A percentile compares a stretch with the other conserved stretches of the same genome.
phyloP scores from a whole-genome alignment of 352 stramenopile genomes.

The Phytophthora colocasiae region DNA sequence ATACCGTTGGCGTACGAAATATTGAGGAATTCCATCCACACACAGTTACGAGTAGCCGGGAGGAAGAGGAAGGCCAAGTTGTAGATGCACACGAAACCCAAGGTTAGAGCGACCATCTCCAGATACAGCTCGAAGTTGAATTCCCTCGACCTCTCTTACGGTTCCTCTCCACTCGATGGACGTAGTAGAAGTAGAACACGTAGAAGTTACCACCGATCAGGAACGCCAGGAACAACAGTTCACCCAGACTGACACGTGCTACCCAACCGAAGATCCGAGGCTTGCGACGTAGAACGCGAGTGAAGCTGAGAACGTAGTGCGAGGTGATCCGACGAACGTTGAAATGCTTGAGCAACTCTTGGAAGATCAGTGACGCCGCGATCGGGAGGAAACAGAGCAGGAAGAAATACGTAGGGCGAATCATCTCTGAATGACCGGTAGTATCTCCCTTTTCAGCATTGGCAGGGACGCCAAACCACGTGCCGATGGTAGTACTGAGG shows the following conservation, averaged over 20 bases:
- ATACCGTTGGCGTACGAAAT: slow-evolving; percentile 61
- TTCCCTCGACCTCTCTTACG: slow-evolving; percentile 1
- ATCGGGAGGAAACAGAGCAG: slow-evolving; percentile 53
- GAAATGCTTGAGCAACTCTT: slow-evolving; percentile 47
- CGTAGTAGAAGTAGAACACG: slow-evolving; percentile 37
- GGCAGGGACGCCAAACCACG: slow-evolving; percentile 43
- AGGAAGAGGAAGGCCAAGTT: slow-evolving; percentile 66
- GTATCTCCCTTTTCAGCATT: slow-evolving; percentile 7
- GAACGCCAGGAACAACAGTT: slow-evolving; percentile 38
- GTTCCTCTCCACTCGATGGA: slow-evolving; percentile 6
- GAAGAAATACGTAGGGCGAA: slow-evolving; percentile 60
- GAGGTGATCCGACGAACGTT: slow-evolving; percentile 49
- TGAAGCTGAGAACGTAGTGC: slow-evolving; percentile 34
- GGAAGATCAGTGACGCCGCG: slow-evolving; percentile 41
- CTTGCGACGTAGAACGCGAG: slow-evolving; percentile 53
- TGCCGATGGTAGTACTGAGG: slow-evolving; percentile 22
- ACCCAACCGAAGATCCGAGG: slow-evolving; percentile 35
- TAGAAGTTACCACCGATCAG: slow-evolving; percentile 48
- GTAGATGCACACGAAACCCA: slow-evolving; percentile 50
- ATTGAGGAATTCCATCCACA: slow-evolving; percentile 68
- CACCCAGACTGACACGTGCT: slow-evolving; percentile 50
- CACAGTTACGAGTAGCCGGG: slow-evolving; percentile 48
- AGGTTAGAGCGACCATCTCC: slow-evolving; percentile 36
- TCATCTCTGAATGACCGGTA: slow-evolving; percentile 51
- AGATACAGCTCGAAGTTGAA: slow-evolving; percentile 37